Base-by-base conservation (phyloP, 2,329 filamentous ascomycete genomes). In the Scedosporium dehoogii region DNA sequence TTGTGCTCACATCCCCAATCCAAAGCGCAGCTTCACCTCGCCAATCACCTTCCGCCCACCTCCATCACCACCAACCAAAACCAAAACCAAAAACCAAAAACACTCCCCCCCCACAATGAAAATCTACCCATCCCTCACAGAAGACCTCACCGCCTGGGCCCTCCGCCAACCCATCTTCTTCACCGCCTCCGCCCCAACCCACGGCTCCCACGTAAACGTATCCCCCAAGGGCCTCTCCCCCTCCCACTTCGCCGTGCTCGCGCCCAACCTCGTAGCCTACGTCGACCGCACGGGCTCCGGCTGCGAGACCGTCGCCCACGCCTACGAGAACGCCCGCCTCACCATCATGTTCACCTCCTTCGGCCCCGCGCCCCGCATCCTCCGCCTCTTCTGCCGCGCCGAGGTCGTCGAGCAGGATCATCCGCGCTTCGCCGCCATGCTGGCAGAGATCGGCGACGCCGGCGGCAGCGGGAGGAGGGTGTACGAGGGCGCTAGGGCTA, bases 271-370 rank as follows among this genome's bases (percentile, higher is more conserved):
- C n/a, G 82, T 88, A 63, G 86, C 84, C 27, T 92, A 92, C 70
- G 78, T 91, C 62, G 89, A 92, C 70, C 82, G 86, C 64, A 91
- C 86, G 1, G 90, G 89, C 33, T 89, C 86, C 38, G 89, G 89
- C 25, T 86, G 81, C 69, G 90, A 93, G 75, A 92, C 89, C 3
- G 87, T 92, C 64, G 79, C 84, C 4, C 89, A 92, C 69, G 73
- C 90, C 10, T 86, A 90, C 70, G 89, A 93, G 69, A 92, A 92
- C 68, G 87, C 86, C 33, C 82, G 90, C 16, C 81, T 89, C 18
- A 91, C 88, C 5, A 75, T 92, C 69, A 86, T 91, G 80, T 91
- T 92, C 74, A 87, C 82, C 71, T 85, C 83, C 23, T 89, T 88
- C 65, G 83, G 81, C 1, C 67, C 75, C 3, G 70, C 75, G 0